Evolutionary conservation across 495 filamentous ascomycete genomes (phyloP).

Genomic region (Symbiotaphrina buchneri): DNA sequence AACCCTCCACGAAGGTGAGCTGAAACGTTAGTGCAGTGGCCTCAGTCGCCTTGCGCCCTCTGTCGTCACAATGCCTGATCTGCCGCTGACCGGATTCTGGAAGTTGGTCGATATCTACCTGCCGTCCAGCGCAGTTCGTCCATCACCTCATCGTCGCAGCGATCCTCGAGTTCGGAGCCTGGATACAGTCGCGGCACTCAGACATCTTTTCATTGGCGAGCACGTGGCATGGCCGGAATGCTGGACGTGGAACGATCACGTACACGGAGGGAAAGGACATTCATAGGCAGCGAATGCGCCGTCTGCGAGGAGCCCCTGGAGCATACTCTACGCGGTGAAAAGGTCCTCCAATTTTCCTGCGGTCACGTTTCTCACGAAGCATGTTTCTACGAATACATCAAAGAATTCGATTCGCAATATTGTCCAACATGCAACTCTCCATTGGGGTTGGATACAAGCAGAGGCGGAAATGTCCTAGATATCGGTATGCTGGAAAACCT

Average conservation of each 20-base stretch:
- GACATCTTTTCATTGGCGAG: conserved; percentile 22
- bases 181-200: conserved; percentile 3
- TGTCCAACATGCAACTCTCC: conserved; percentile 92
- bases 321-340: conserved; percentile 85
- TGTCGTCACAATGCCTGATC: too few relatives aligned
- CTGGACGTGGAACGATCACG: conserved; percentile 60
- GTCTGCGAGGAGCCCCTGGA: conserved; percentile 96
- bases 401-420: conserved; percentile 83
- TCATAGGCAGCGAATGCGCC: conserved; percentile 82
- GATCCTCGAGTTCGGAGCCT: too few relatives aligned
- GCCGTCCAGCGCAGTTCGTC: too few relatives aligned
- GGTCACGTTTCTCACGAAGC: conserved; percentile 92
- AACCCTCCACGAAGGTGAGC: too few relatives aligned
- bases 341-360: conserved; percentile 90
- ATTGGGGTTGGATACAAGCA: conserved; percentile 78
- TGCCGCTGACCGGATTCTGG: too few relatives aligned
- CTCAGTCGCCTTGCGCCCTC: too few relatives aligned
- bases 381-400: conserved; percentile 97
- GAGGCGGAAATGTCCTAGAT: conserved; percentile 86
- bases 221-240: conserved; percentile 43
- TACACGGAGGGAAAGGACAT: conserved; percentile 77
- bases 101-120: too few relatives aligned
- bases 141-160: too few relatives aligned
- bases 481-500: conserved; percentile 34
- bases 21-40: too few relatives aligned